Evolutionary conservation across 192 early-diverging fungal species (phyloP).

Genomic region (Coemansia sp.): DNA sequence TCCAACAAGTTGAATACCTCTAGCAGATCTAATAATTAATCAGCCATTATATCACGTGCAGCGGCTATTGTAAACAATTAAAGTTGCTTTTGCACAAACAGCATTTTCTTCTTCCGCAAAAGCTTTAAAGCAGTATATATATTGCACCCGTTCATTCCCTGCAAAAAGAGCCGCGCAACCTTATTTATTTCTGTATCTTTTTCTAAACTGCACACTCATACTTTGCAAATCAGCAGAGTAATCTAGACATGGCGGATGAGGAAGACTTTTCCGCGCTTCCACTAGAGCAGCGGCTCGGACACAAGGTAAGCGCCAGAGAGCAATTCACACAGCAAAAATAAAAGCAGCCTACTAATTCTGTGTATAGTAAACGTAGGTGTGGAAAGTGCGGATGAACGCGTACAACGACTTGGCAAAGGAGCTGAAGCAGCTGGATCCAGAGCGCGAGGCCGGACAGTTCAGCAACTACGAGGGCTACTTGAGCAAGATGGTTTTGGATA

Average conservation of each 20-base stretch:
- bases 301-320: constrained; percentile 64
- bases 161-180: not conserved
- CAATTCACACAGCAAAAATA: not conserved
- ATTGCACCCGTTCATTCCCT: not conserved
- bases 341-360: not conserved
- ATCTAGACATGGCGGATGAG: constrained; percentile 54
- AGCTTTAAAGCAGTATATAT: not conserved
- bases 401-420: constrained; percentile 77
- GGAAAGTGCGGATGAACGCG: constrained; percentile 88
- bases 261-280: constrained; percentile 79
- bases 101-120: no score
- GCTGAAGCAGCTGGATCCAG: constrained; percentile 67
- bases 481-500: constrained; percentile 80
- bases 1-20: no score
- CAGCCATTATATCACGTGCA: no score
- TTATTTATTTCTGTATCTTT: not conserved
- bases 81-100: no score
- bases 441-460: constrained; percentile 62
- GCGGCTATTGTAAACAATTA: no score
- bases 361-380: constrained; percentile 60
- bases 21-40: no score
- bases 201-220: not conserved
- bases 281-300: constrained; percentile 73
- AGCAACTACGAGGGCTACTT: constrained; percentile 68
- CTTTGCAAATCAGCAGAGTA: not conserved